These are phyloP conservation scores for Ogataea henricii DNA, from an alignment of 805 yeast genomes.

Conservation along the genomic window DNA sequence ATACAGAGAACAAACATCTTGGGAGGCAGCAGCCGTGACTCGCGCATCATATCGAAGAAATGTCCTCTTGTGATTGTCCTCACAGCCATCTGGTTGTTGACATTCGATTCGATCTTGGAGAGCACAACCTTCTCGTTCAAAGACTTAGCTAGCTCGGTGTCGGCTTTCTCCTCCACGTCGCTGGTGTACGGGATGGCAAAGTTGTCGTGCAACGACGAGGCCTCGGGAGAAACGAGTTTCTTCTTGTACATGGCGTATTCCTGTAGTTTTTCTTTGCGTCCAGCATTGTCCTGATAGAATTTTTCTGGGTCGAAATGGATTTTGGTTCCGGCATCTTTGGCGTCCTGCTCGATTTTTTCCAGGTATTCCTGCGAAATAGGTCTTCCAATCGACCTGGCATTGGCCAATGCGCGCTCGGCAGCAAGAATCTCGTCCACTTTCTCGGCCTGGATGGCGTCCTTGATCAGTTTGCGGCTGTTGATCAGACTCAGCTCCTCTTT, in stretches of 20 bases:
- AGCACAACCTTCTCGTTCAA: slow-evolving; percentile 54
- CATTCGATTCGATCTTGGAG: slow-evolving; percentile 57
- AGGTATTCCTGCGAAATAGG: slow-evolving; percentile 36
- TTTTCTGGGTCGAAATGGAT: slow-evolving; percentile 47
- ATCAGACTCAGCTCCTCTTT: slow-evolving; percentile 25
- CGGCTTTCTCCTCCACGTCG: slow-evolving; percentile 64
- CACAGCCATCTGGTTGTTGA: slow-evolving; percentile 57
- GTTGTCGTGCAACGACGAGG: slow-evolving; percentile 31
- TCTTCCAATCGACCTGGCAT: slow-evolving; percentile 47
- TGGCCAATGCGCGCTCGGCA: slow-evolving; percentile 58
- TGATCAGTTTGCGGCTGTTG: slow-evolving; percentile 34
- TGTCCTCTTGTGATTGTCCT: slow-evolving; percentile 72
- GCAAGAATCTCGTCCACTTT: slow-evolving; percentile 58
- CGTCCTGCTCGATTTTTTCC: slow-evolving; percentile 31
- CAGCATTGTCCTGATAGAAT: slow-evolving; percentile 49
- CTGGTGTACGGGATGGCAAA: slow-evolving; percentile 62
- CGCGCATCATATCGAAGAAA: slow-evolving; percentile 48
- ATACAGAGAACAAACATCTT: slow-evolving; percentile 74
- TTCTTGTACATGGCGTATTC: slow-evolving; percentile 60
- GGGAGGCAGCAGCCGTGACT: slow-evolving; percentile 26
- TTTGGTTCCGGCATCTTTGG: slow-evolving; percentile 42
- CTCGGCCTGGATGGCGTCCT: slow-evolving; percentile 52
- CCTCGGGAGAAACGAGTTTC: slow-evolving; percentile 61
- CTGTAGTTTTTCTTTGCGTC: slow-evolving; percentile 53
- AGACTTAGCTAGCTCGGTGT: slow-evolving; percentile 57